Percentiles rank a stretch among this genome's conserved stretches.
phyloP scores from a whole-genome alignment of 441 rosid genomes.

The Pelargonium citronellum region DNA sequence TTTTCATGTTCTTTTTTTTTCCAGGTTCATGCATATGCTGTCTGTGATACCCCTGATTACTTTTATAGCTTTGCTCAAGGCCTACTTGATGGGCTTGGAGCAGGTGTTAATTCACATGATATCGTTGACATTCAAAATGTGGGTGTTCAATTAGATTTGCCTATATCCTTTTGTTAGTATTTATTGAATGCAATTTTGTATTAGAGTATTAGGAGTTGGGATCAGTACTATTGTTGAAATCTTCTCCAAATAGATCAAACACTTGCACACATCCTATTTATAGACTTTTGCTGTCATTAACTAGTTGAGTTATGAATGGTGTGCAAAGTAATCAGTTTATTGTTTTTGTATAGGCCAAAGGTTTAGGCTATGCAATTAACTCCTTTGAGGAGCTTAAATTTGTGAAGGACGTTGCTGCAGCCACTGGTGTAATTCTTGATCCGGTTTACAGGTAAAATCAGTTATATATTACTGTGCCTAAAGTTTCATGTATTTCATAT shows the following conservation, averaged over 20 bases:
- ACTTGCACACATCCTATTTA: neutral
- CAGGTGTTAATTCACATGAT: constrained; percentile 64
- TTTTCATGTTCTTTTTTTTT: constrained; percentile 17
- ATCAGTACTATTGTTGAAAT: neutral
- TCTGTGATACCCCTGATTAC: constrained; percentile 89
- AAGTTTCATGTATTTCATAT: neutral
- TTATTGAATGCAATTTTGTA: neutral
- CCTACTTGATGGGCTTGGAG: constrained; percentile 70
- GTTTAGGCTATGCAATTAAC: constrained; percentile 76
- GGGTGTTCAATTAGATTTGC: constrained; percentile 26
- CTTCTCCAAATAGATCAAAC: neutral
- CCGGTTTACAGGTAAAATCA: constrained; percentile 77
- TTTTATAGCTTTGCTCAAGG: constrained; percentile 77
- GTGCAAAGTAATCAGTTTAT: constrained; percentile 5
- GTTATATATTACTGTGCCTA: neutral
- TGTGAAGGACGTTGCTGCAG: constrained; percentile 66
- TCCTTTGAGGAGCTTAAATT: constrained; percentile 71
- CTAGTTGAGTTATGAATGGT: neutral
- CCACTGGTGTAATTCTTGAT: constrained; percentile 77
- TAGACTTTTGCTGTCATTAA: neutral
- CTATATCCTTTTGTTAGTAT: neutral
- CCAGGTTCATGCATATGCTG: constrained; percentile 93
- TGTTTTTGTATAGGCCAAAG: constrained; percentile 56
- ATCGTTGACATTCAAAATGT: constrained; percentile 65
- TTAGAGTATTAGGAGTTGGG: neutral